A percentile compares a stretch with the other conserved stretches of the same genome.
These are phyloP conservation scores for Rubus parviflorus DNA, from an alignment of 306 rosid species.

Conservation along the genomic window DNA sequence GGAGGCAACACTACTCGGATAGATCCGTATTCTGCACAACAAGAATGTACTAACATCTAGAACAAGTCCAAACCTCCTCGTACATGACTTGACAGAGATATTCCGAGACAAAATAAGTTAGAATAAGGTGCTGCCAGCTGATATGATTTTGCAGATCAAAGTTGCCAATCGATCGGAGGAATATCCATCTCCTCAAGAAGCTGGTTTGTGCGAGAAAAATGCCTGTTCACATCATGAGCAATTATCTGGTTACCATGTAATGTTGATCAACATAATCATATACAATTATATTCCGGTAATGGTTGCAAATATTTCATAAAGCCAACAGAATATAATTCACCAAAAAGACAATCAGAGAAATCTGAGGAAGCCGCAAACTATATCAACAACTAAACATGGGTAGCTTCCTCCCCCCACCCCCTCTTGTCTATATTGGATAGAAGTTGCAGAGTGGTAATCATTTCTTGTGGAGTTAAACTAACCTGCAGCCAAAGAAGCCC, in stretches of 20 bases:
- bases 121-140: neutral
- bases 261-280: neutral
- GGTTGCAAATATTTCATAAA: neutral
- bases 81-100: conserved; percentile 1
- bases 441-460: neutral
- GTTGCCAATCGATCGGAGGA: conserved; percentile 83
- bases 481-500: conserved; percentile 99
- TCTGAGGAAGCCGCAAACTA: neutral
- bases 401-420: neutral
- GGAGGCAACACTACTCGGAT: conserved; percentile 5
- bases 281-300: neutral
- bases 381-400: neutral
- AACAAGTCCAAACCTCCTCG: neutral
- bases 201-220: conserved; percentile 82
- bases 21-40: conserved; percentile 4
- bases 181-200: conserved; percentile 66
- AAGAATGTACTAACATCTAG: neutral
- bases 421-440: neutral
- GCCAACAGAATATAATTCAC: neutral
- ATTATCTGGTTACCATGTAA: neutral
- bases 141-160: conserved; percentile 32
- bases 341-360: neutral
- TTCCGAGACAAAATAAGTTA: neutral
- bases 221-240: conserved; percentile 52
- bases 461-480: conserved; percentile 18